Base-by-base conservation (phyloP, 176 grass and related monocot genomes). In the sorghum (Sorghum bicolor) region DNA sequence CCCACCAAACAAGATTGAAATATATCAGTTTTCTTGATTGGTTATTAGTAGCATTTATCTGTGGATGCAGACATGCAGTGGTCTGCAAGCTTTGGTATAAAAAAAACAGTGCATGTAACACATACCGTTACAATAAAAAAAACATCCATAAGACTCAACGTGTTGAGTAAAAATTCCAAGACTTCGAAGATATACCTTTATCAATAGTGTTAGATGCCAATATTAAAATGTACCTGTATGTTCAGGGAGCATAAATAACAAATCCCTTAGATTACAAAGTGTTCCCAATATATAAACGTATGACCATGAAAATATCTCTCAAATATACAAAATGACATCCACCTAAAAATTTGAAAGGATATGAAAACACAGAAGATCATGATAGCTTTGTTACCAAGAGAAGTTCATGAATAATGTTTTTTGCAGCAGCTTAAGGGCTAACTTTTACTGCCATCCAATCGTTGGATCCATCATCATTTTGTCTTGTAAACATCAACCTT, bases 401-500 rank as follows among this genome's bases (percentile, higher is more conserved):
- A 79, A 85, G 20, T 55, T 61, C 24, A 25, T 24, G 17, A 47
- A 76, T 17, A 86, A 66, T 78, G 32, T 25, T 85, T 48, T 48
- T 65, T 86, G 34, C 15, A 15, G 67, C 37, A 41, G 40, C 28
- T 72, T 83, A 86, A 16, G 90, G 94, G 58, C 86, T 94, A 64
- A 92, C 76, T 70, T 81, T 92, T 63, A 85, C 74, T 25, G 82
- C 74, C 43, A 84, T 84, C 96, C 93, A 98, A 82, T 76, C 33
- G 25, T 83, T 76, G 60, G 30, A 80, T 11, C 86, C 76, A 10
- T 90, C 79, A 14, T 7, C 89, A 25, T 83, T 88, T 28, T 44
- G 55, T 60, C 48, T 93, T 71, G 34, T 95, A 81, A 95, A 98
- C 43, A 89, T 68, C 79, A 95, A 67, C 71, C 91, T 93, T 47